Evolutionary conservation across 2,329 filamentous ascomycete genomes (phyloP), one percentile per base, ranked within the genome.

Genomic region (Byssochlamys sp.): DNA sequence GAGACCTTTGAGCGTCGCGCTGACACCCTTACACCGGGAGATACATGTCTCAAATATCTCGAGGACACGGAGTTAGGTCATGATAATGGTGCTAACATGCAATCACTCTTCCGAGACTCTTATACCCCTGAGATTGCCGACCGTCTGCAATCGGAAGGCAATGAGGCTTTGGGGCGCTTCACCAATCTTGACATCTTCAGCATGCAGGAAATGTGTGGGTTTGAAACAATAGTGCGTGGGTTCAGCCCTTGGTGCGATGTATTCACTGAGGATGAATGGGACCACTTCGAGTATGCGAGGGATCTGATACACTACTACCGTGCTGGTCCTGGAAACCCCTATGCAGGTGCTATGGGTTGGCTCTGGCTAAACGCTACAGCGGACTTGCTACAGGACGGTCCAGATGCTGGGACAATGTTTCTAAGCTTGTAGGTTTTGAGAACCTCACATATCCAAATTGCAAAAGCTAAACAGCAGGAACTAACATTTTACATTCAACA

Each of bases 201-300:
- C 58, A 84, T 84, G 82, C 82, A 84, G 65, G 81, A 84, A 62
- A 78, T 84, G 72, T 84, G 82, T 64, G 82, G 80, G 1, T 85
- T 84, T 61, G 82, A 84, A 66, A 81, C 74, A 0, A 76, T 80
- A 2, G 77, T 78, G 0, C 75, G 78, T 57, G 82, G 81, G 5
- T 71, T 67, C 25, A 83, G 80, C 65, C 73, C 74, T 4, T 84
- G 81, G 81, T 84, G 81, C 61, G 68, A 78, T 56, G 73, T 83
- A 7, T 84, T 84, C 65, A 80, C 77, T 0, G 70, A 72, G 31
- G 68, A 78, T 1, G 81, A 84, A 52, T 83, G 81, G 75, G 66
- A 77, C 11, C 67, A 74, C 54, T 84, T 84, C 60, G 81, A 82
- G 62, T 84, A 84, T 63, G 82, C 81, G 1, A 75, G 82, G 29